Evolutionary conservation across 257 asterid species (phyloP).

Genomic region (Echites panduratus): DNA sequence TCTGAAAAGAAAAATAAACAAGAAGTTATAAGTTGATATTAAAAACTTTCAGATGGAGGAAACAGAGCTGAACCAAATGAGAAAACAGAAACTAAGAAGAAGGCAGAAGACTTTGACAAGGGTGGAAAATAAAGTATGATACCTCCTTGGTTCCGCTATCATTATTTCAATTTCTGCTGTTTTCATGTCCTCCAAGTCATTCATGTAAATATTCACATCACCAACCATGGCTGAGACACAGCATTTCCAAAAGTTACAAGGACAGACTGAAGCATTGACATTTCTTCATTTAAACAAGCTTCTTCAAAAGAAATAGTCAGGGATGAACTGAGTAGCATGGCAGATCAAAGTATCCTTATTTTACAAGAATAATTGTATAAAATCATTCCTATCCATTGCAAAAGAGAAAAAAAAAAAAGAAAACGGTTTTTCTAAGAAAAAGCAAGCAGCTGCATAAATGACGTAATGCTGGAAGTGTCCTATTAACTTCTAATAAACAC

Average conservation of each 20-base stretch:
- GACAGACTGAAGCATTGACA: not conserved
- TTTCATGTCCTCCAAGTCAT: slow-evolving; percentile 71
- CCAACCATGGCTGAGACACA: slow-evolving; percentile 75
- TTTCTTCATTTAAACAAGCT: not conserved
- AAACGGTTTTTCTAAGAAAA: not conserved
- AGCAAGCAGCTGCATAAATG: not conserved
- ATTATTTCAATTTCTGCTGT: slow-evolving; percentile 86
- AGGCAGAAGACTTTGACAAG: not conserved
- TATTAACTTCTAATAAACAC: not conserved
- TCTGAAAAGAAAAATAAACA: not conserved
- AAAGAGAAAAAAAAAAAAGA: not conserved
- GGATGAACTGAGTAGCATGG: not conserved
- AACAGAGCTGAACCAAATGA: not conserved
- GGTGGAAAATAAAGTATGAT: slow-evolving; percentile 8
- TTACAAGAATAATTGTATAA: not conserved
- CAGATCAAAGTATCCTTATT: not conserved
- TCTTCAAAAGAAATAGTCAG: not conserved
- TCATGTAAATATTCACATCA: slow-evolving; percentile 85
- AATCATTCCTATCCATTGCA: not conserved
- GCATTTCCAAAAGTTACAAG: not conserved
- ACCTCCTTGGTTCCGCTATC: slow-evolving; percentile 88
- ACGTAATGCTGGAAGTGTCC: not conserved
- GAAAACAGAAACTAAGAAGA: not conserved
- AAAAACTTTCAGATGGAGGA: not conserved
- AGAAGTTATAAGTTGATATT: not conserved